These are phyloP conservation scores for Arthromyces matolae DNA, from an alignment of 768 basidiomycete species.

Conservation along the genomic window DNA sequence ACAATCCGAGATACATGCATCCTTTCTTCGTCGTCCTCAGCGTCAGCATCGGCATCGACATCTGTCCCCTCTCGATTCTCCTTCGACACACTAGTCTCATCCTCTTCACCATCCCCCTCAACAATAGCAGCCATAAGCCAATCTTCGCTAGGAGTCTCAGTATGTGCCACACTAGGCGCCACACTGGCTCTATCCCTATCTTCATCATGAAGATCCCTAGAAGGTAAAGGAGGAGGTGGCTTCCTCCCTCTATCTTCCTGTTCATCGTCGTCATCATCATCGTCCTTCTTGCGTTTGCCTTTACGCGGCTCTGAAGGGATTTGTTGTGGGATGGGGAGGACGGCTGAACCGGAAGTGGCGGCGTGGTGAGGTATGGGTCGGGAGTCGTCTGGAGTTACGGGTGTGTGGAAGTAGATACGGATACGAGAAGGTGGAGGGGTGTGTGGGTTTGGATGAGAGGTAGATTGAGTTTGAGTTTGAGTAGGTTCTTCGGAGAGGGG, in stretches of 20 bases:
- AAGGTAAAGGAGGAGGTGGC: slow-evolving; percentile 70
- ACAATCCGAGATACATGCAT: slow-evolving; percentile 40
- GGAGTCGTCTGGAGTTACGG: slow-evolving; percentile 77
- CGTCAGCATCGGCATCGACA: slow-evolving; percentile 12
- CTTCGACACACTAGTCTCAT: slow-evolving; percentile 18
- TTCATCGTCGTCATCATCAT: slow-evolving; percentile 80
- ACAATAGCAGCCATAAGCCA: slow-evolving; percentile 89
- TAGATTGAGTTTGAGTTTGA: neutral
- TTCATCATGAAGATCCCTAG: slow-evolving; percentile 31
- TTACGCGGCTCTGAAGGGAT: slow-evolving; percentile 61
- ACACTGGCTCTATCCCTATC: slow-evolving; percentile 58
- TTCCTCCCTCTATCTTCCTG: slow-evolving; percentile 69
- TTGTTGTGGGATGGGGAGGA: slow-evolving; percentile 36
- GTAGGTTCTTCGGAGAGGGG: slow-evolving; percentile 5
- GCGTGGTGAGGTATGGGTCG: slow-evolving; percentile 65
- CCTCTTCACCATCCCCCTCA: slow-evolving; percentile 62
- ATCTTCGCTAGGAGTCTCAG: slow-evolving; percentile 78
- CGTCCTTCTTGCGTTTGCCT: slow-evolving; percentile 85
- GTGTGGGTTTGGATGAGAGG: slow-evolving; percentile 25
- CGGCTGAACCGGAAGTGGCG: slow-evolving; percentile 38
- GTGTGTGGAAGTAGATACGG: slow-evolving; percentile 90
- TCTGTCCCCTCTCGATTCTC: neutral
- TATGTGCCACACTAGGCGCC: slow-evolving; percentile 56
- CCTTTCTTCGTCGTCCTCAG: slow-evolving; percentile 39
- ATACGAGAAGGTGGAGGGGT: slow-evolving; percentile 71